Conservation (phyloP, 306 rosid genomes). For the Medicago lupulina region DNA sequence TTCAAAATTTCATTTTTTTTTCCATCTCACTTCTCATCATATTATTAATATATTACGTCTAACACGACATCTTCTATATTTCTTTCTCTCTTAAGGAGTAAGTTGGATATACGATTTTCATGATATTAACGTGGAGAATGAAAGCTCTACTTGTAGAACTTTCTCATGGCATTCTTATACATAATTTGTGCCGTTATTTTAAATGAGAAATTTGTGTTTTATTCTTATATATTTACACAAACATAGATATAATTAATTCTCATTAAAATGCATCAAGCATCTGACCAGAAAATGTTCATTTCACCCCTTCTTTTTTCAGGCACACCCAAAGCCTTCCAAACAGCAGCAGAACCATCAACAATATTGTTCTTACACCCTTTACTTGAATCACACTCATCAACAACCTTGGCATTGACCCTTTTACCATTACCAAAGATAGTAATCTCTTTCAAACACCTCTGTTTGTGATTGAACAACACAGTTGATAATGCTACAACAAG, state of each 20-base stretch:
- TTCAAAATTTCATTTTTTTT: too few species aligned
- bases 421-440: conserved; percentile 56
- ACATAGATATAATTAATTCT: not conserved
- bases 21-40: too few species aligned
- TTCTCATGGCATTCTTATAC: too few species aligned
- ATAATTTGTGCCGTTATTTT: too few species aligned
- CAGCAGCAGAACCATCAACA: conserved; percentile 58
- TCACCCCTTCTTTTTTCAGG: conserved; percentile 40
- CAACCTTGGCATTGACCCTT: conserved; percentile 57
- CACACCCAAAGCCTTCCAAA: conserved; percentile 54
- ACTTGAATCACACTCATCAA: conserved; percentile 69
- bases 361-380: conserved; percentile 49
- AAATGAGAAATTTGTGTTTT: too few species aligned
- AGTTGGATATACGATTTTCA: too few species aligned
- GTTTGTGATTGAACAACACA: conserved; percentile 46
- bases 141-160: too few species aligned
- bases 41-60: too few species aligned
- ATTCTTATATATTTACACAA: not conserved
- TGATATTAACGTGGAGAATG: too few species aligned
- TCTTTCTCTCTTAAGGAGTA: too few species aligned
- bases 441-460: conserved; percentile 51
- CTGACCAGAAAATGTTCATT: conserved; percentile 37
- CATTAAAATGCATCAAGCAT: conserved; percentile 11
- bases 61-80: too few species aligned
- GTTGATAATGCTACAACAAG: conserved; percentile 61